Evolutionary conservation across 768 basidiomycete species (phyloP), one percentile per base, ranked within the genome.

Genomic region (Nevesoporus exiguus): DNA sequence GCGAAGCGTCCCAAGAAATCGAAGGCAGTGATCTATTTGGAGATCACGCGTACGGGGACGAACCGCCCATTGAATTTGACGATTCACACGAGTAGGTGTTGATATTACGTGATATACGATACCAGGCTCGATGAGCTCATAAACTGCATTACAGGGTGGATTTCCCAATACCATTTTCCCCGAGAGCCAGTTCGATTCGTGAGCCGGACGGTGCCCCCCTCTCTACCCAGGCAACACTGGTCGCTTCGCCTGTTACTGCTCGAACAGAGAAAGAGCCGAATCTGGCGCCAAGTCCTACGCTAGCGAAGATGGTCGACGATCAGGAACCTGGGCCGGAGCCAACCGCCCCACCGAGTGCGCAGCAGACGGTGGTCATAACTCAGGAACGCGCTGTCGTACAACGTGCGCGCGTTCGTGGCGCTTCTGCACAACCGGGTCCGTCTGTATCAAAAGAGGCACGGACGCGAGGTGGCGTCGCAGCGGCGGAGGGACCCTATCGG

Each of bases 211-310:
- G 9, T 21, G 57, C 56, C 19, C 60, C 57, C 1, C 47, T 29
- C 10, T 55, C 61, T 47, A 70, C 70, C 6, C 68, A 71, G 24
- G 56, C 55, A 27, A 70, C 68, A 0, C 24, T 70, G 37, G 46
- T 71, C 5, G 58, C 58, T 1, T 64, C 68, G 17, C 64, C 68
- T 37, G 43, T 13, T 1, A 17, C 5, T 21, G 21, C 30, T 8
- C 31, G 37, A 9, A 66, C 49, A 21, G 50, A 34, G 9, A 66
- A 52, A 19, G 47, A 52, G 11, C 43, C n/a, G n/a, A n/a, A n/a
- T n/a, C n/a, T 4, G 22, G 33, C 17, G 7, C 22, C 22, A 4
- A 9, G 7, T 31, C 24, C 34, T 8, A 40, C 49, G 1, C 37
- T 54, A 17, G 30, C 31, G n/a, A 54, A 25, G 8, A 39, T 17